Evolutionary conservation across 2,329 filamentous ascomycete genomes (phyloP).

Genomic region (Teratosphaeriaceae sp.): DNA sequence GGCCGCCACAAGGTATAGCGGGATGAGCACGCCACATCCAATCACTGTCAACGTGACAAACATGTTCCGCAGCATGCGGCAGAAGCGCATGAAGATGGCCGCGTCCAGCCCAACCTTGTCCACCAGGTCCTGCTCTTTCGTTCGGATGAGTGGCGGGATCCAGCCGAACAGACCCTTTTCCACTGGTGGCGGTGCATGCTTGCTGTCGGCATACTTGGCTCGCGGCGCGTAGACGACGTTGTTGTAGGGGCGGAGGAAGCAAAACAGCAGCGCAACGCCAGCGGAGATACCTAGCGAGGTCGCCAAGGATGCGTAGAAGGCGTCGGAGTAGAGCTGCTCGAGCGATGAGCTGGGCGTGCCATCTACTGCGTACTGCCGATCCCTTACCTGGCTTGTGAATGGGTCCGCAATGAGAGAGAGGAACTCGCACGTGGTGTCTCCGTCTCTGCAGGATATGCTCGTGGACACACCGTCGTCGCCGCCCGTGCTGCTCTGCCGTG

Average conservation of each 20-base stretch:
- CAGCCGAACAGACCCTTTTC: conserved; percentile 85
- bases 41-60: conserved; percentile 67
- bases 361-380: too few species aligned
- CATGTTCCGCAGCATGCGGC: conserved; percentile 86
- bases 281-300: conserved; percentile 71
- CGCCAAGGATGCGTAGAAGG: conserved; percentile 71
- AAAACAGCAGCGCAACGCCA: conserved; percentile 74
- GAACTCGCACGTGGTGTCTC: conserved; percentile 21
- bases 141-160: conserved; percentile 70
- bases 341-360: too few species aligned
- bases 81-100: conserved; percentile 80
- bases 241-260: conserved; percentile 83
- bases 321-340: conserved; percentile 42
- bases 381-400: conserved; percentile 25
- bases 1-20: conserved; percentile 53
- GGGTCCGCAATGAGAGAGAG: conserved; percentile 35
- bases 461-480: neutral
- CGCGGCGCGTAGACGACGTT: conserved; percentile 91
- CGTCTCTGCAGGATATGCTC: conserved; percentile 18
- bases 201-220: conserved; percentile 84
- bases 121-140: conserved; percentile 69
- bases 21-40: conserved; percentile 71
- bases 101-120: conserved; percentile 87
- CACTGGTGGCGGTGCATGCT: conserved; percentile 79
- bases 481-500: neutral